Conservation (phyloP, 2,329 filamentous ascomycete genomes). For the Calycina marina region DNA sequence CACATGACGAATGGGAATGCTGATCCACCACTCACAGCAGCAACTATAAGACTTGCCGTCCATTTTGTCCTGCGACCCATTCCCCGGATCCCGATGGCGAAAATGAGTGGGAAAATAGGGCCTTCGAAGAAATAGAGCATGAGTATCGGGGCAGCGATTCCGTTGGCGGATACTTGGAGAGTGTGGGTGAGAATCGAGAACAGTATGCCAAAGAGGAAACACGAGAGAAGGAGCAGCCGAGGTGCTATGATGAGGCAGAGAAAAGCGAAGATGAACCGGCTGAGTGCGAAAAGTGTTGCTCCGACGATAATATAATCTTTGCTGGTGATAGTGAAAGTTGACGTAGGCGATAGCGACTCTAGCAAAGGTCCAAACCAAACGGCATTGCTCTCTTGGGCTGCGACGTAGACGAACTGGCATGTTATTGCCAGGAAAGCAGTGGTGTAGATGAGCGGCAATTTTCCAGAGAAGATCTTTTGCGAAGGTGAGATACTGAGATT, state of each 20-base stretch:
- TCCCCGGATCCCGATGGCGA: conserved; percentile 64
- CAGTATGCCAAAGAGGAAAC: conserved; percentile 45
- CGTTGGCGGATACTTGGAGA: conserved; percentile 28
- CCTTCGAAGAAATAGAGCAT: conserved; percentile 71
- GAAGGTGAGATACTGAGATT: conserved; percentile 11
- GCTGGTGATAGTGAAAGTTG: conserved; percentile 33
- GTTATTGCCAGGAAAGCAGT: conserved; percentile 56
- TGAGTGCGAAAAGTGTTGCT: conserved; percentile 57
- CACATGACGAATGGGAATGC: conserved; percentile 19
- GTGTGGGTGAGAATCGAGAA: conserved; percentile 34
- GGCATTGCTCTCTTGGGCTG: conserved; percentile 52
- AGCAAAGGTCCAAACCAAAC: conserved; percentile 43
- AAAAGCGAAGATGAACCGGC: conserved; percentile 53
- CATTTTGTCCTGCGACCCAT: conserved; percentile 70
- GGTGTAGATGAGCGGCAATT: conserved; percentile 25
- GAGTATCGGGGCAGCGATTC: conserved; percentile 44
- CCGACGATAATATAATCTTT: conserved; percentile 58
- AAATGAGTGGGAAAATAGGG: conserved; percentile 71
- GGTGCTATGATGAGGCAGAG: conserved; percentile 50
- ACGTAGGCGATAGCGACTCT: conserved; percentile 24
- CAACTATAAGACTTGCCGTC: conserved; percentile 60
- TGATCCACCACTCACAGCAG: conserved; percentile 14
- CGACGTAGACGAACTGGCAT: conserved; percentile 68
- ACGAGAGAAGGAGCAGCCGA: conserved; percentile 52
- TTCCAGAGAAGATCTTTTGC: conserved; percentile 17